A percentile compares a stretch with the other conserved stretches of the same genome.
Evolutionary conservation across 345 rosid genomes (phyloP).

Genomic region (Arabidopsis thaliana): DNA sequence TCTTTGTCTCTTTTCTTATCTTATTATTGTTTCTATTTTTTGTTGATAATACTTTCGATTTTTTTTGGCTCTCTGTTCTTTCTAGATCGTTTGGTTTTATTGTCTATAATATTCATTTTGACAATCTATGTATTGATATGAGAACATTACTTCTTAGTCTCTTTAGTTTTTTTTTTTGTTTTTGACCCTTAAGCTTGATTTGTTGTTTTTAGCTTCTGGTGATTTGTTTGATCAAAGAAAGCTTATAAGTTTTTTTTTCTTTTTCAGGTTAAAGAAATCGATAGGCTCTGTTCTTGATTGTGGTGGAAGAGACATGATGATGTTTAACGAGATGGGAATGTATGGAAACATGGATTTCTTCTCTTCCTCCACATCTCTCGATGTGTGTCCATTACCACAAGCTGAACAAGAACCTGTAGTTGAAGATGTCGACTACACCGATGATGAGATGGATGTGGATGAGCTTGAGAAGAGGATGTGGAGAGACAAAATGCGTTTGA

Average conservation of each 20-base stretch:
- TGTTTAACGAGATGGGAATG: slow-evolving; percentile 66
- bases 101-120: background rate
- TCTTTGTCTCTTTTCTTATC: slow-evolving; percentile 15
- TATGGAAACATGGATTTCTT: slow-evolving; percentile 60
- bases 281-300: slow-evolving; percentile 2
- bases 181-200: background rate
- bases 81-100: slow-evolving; percentile 18
- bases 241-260: background rate
- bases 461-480: slow-evolving; percentile 86
- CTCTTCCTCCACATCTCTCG: slow-evolving; percentile 51
- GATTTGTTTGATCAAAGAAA: background rate
- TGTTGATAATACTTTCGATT: background rate
- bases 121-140: background rate
- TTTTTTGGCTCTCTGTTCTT: background rate
- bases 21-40: background rate
- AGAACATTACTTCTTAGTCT: no score
- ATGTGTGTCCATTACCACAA: slow-evolving; percentile 46
- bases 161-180: background rate
- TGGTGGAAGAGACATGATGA: slow-evolving; percentile 32
- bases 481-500: slow-evolving; percentile 72
- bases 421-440: slow-evolving; percentile 64
- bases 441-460: slow-evolving; percentile 72
- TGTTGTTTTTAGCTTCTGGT: background rate
- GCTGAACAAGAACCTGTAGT: slow-evolving; percentile 51
- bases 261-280: slow-evolving; percentile 22